A percentile compares a stretch with the other conserved stretches of the same genome.
phyloP scores from a whole-genome alignment of 2,329 filamentous ascomycete species.

The Nannizzia gypsea region DNA sequence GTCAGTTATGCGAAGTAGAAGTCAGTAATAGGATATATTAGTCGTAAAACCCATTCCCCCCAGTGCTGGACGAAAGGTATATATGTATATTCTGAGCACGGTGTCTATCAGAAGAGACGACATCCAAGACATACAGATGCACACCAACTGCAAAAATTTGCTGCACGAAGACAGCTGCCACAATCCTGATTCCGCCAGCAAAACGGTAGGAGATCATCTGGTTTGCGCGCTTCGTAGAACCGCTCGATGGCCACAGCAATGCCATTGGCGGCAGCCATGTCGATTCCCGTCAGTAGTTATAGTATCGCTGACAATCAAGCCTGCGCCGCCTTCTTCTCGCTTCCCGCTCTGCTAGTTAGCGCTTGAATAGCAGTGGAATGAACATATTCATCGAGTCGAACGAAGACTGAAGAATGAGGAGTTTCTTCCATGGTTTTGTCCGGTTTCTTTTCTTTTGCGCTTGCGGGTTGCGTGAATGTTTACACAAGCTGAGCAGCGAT shows the following conservation, averaged over 20 bases:
- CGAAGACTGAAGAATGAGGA: neutral
- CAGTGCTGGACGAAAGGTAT: neutral
- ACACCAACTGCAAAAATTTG: conserved; percentile 29
- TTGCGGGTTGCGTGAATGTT: neutral
- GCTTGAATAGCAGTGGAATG: neutral
- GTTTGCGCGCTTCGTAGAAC: conserved; percentile 15
- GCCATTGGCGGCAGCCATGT: neutral
- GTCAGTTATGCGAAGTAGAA: neutral
- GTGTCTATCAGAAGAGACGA: neutral
- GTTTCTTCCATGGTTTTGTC: neutral
- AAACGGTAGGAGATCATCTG: conserved; percentile 18
- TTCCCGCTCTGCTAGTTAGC: neutral
- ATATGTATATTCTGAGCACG: neutral
- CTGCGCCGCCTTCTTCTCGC: neutral
- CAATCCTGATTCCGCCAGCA: conserved; percentile 31
- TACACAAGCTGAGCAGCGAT: neutral
- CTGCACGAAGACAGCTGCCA: conserved; percentile 23
- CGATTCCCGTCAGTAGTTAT: neutral
- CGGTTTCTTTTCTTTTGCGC: neutral
- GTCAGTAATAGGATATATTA: too few relatives aligned
- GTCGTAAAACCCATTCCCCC: too few relatives aligned
- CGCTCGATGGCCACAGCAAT: conserved; percentile 8
- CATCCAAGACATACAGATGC: conserved; percentile 22
- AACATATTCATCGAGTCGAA: neutral
- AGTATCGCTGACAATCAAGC: neutral